Evolutionary conservation across 345 rosid species (phyloP), one percentile per base, ranked within the genome.

Genomic region (Pugionium dolabratum): DNA sequence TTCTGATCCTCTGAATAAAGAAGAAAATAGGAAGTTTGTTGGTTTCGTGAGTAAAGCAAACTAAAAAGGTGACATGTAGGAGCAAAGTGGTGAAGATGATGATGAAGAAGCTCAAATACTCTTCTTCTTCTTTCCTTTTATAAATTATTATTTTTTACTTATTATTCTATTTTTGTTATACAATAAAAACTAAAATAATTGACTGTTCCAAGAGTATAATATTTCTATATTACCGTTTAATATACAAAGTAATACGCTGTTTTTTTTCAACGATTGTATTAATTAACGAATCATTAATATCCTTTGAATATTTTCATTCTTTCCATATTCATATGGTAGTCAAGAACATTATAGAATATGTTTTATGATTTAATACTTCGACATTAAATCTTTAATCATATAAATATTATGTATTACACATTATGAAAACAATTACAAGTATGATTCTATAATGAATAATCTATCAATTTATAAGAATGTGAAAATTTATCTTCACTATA

Each of bases 1-100:
- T 25, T 63, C 9, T 59, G 37, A 54, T 45, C 26, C 4, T 58
- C 30, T 29, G n/a, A 25, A 47, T 10, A 35, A 64, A 59, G 67
- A 65, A 55, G 67, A 58, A 45, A 75, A 75, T 75, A 75, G 62
- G 42, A 75, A 67, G 43, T 75, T 75, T 75, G 79, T 75, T 75
- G 69, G 74, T 69, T 60, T 75, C 63, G 71, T 55, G 74, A 69
- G 70, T 33, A 62, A 68, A 62, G 54, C 56, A 59, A 75, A 67
- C 44, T 32, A 40, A 40, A 27, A 56, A 36, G 69, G 54, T 75
- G 66, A 75, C 60, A 66, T 68, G 74, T 75, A 70, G 54, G 61
- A 51, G 49, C 55, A 28, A 57, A 72, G 71, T 65, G 54, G 32
- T 7, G 67, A 51, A 44, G 66, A 54, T 73, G 69, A 71, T 51